phyloP scores from a whole-genome alignment of 768 basidiomycete genomes.

The Termitomyces sp. region DNA sequence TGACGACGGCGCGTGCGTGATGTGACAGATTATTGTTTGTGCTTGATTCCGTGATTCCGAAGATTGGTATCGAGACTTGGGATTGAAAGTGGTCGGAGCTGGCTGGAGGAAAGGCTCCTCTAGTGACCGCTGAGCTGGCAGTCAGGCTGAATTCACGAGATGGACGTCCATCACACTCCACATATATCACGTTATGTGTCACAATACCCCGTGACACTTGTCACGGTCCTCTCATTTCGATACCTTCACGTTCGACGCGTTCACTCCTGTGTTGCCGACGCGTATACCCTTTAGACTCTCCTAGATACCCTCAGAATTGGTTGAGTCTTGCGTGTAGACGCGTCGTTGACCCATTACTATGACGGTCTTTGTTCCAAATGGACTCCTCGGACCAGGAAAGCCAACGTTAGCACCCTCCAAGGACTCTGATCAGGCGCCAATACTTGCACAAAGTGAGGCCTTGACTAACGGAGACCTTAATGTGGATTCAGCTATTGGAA shows the following conservation, averaged over 20 bases:
- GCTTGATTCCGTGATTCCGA: background rate
- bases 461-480: background rate
- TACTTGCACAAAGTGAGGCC: background rate
- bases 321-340: background rate
- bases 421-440: background rate
- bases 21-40: background rate
- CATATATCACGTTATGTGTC: background rate
- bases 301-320: background rate
- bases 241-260: slow-evolving; percentile 1
- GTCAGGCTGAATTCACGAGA: background rate
- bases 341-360: background rate
- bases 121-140: background rate
- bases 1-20: background rate
- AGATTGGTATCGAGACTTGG: background rate
- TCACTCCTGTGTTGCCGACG: background rate
- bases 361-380: slow-evolving; percentile 15
- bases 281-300: background rate
- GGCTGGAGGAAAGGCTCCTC: no score
- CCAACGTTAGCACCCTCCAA: background rate
- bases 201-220: background rate
- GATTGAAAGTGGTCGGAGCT: background rate
- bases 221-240: background rate
- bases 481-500: background rate
- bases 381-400: slow-evolving; percentile 6
- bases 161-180: background rate